A percentile compares a stretch with the other conserved stretches of the same genome.
Evolutionary conservation across 352 stramenopile genomes (phyloP).

Genomic region (Globisporangium polare): DNA sequence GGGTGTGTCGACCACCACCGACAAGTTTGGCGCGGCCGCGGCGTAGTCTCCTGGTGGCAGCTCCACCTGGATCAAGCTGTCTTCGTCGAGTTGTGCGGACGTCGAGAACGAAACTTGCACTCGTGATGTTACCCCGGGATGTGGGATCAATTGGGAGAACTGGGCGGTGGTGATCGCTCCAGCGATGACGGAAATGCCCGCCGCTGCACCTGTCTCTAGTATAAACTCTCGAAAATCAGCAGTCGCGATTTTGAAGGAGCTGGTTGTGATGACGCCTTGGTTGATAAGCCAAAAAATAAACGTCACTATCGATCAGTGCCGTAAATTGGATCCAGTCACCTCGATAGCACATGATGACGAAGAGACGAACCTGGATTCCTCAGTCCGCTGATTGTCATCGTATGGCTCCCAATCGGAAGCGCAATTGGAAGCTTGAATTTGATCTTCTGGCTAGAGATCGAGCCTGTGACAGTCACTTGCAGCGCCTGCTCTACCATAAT

Average conservation of each 20-base stretch:
- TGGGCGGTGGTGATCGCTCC: slow-evolving; percentile 31
- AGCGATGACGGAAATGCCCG: slow-evolving; percentile 27
- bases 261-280: slow-evolving; percentile 31
- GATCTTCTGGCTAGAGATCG: background rate
- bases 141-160: slow-evolving; percentile 26
- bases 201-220: slow-evolving; percentile 25
- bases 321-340: background rate
- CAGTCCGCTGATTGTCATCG: slow-evolving; percentile 5
- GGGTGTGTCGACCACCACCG: slow-evolving; percentile 21
- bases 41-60: slow-evolving; percentile 40
- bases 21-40: slow-evolving; percentile 19
- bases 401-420: background rate
- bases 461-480: background rate
- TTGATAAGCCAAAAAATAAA: background rate
- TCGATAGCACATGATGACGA: background rate
- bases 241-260: slow-evolving; percentile 30
- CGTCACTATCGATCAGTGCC: background rate
- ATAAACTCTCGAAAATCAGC: slow-evolving; percentile 30
- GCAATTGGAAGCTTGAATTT: background rate
- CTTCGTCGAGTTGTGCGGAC: slow-evolving; percentile 31
- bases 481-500: slow-evolving; percentile 14
- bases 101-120: slow-evolving; percentile 46
- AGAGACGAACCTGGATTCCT: slow-evolving; percentile 8
- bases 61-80: slow-evolving; percentile 37
- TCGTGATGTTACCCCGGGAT: slow-evolving; percentile 42